Base-by-base conservation (phyloP, 208 protist species). In the Balamuthia mandrillaris region DNA sequence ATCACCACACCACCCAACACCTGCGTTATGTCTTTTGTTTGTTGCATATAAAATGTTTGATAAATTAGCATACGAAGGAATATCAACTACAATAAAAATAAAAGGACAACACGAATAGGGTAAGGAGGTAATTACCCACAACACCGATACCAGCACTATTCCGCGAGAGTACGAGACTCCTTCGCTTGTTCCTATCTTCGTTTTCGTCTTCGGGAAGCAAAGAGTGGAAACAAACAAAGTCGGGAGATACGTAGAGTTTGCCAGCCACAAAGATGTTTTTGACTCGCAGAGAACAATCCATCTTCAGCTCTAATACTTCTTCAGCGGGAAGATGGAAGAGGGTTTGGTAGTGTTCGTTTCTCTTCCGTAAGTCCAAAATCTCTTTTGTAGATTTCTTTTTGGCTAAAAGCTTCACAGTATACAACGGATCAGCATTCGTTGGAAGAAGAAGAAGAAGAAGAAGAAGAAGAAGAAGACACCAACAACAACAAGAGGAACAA, bases 171-270 rank as follows among this genome's bases (percentile, higher is more conserved):
- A n/a, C n/a, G n/a, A n/a, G n/a, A n/a, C n/a, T n/a, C 58, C 10
- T 21, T 21, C 18, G 12, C 21, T 66, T 9, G 18, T 33, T 24
- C 21, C 42, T 24, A 29, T 60, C 7, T 21, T 79, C 70, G 12
- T 72, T 47, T 37, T 60, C 58, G 70, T 79, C 70, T 10, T 54
- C 70, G 4, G 42, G 70, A 4, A 79, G 49, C 2, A 79, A 47
- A 14, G 70, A 79, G 45, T 79, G 70, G 49, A 79, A 79, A 47
- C 70, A 79, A 29, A 31, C 49, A 37, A 45, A 79, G 70, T 79
- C 4, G n/a, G 70, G 3, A 10, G 70, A 79, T 21, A 79, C 5
- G 70, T 79, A 79, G 70, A 79, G 51, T 1, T 54, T 72, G 39
- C 70, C 70, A 4, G 21, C 5, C 2, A 79, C 70, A 33, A 52